Percentiles rank a stretch among this genome's conserved stretches.
Evolutionary conservation across 1,284 basidiomycete species (phyloP).

Genomic region (Naganishia liquefaciens): DNA sequence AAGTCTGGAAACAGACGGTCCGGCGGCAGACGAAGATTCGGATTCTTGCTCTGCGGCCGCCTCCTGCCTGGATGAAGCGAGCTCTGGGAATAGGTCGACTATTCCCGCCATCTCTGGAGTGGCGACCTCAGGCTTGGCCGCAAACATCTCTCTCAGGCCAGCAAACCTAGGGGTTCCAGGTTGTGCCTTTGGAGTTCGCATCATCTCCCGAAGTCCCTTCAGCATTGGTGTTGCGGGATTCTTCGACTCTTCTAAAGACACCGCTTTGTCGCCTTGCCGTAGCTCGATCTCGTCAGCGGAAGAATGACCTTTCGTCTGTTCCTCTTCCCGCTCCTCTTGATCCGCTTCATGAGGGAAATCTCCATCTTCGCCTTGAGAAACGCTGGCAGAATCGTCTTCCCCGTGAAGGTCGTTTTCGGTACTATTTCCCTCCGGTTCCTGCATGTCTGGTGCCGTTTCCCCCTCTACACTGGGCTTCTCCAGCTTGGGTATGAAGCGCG

Average conservation of each 20-base stretch:
- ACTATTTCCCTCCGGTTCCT: too few species aligned
- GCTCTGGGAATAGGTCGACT: constrained; percentile 21
- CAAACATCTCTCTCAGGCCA: constrained; percentile 40
- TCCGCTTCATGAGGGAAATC: too few species aligned
- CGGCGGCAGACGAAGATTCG: neutral
- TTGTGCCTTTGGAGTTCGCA: constrained; percentile 32
- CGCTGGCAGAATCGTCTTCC: neutral
- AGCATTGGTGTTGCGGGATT: constrained; percentile 37
- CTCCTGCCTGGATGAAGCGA: neutral
- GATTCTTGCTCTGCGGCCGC: neutral
- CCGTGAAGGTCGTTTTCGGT: too few species aligned
- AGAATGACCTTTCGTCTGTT: neutral
- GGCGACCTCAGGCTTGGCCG: constrained; percentile 1
- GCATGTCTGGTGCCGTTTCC: too few species aligned
- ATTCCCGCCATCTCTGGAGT: constrained; percentile 26
- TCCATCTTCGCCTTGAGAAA: neutral
- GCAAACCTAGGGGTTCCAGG: constrained; percentile 38
- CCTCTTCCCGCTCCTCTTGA: neutral
- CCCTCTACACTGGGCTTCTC: neutral
- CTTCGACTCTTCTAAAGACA: neutral
- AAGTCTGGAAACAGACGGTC: neutral
- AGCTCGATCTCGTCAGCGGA: constrained; percentile 4
- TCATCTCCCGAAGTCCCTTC: constrained; percentile 39
- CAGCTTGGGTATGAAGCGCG: constrained; percentile 23
- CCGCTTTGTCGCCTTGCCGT: neutral